Base-by-base conservation (phyloP, 2,329 filamentous ascomycete genomes). In the Zopfia rhizophila region DNA sequence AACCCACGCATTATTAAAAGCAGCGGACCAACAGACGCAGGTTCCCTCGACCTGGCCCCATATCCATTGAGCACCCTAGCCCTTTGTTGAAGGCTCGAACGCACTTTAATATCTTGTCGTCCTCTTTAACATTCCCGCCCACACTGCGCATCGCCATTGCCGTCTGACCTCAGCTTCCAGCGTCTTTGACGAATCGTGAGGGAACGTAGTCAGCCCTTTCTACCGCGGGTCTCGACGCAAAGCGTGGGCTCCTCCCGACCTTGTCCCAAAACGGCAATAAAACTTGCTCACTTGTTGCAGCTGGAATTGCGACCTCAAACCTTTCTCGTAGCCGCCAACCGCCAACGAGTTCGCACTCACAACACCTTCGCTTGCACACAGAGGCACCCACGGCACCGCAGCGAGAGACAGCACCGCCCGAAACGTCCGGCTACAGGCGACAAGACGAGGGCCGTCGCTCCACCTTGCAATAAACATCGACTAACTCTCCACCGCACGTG, bases 261-360 rank as follows among this genome's bases (percentile, higher is more conserved):
- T 29, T 39, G 25, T 2, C 44, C 45, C 28, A 28, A 50, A 46
- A 17, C 18, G 21, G 39, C 14, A 49, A 53, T 48, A 48, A 56
- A 59, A 60, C 56, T 56, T 60, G 56, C 56, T 60, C 56, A 59
- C 38, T 16, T 24, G 22, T 25, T 23, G 21, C 29, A 24, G 5
- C 17, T 23, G 37, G 5, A 30, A 36, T 19, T n/a, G 19, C 28
- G 31, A 38, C 35, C 43, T 14, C 16, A 33, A 38, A n/a, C n/a
- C 44, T 29, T 14, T 12, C 29, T 23, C 38, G 44, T 45, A n/a
- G 37, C 48, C 33, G 37, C 44, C 11, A n/a, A 12, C 28, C 30
- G 24, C 7, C 18, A 17, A 3, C 22, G 27, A 11, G 14, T n/a
- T n/a, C n/a, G n/a, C n/a, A n/a, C n/a, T n/a, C n/a, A n/a, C n/a